These are phyloP conservation scores for Candida ipomoeae DNA, from an alignment of 805 yeast genomes.

Conservation along the genomic window DNA sequence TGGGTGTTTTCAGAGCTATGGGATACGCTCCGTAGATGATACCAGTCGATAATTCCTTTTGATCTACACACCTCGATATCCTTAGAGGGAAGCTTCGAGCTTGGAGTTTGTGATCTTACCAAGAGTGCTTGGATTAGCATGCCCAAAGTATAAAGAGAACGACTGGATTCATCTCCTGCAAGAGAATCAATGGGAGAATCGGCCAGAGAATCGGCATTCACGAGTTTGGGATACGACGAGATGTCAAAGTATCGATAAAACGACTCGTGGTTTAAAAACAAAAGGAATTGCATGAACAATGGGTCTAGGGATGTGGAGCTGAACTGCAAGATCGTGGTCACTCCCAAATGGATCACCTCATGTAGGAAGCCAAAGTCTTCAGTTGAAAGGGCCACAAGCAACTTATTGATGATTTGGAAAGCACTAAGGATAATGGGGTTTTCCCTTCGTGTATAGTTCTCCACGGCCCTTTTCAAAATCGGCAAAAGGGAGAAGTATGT, in stretches of 20 bases:
- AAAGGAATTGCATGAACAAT: conserved; percentile 20
- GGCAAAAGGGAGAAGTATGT: conserved; percentile 20
- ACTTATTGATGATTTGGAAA: conserved; percentile 44
- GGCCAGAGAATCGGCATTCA: conserved; percentile 17
- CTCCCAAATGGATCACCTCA: conserved; percentile 36
- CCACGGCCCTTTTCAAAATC: conserved; percentile 16
- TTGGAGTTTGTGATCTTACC: conserved; percentile 11
- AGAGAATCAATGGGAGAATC: conserved; percentile 2
- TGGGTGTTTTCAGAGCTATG: conserved; percentile 17
- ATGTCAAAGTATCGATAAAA: conserved; percentile 35
- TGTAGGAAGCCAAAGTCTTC: conserved; percentile 36
- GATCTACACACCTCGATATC: conserved; percentile 13
- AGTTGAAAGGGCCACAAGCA: conserved; percentile 40
- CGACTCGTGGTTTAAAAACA: conserved; percentile 43
- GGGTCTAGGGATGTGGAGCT: conserved; percentile 42
- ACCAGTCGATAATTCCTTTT: conserved; percentile 19
- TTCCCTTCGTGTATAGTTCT: conserved; percentile 21
- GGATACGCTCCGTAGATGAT: conserved; percentile 21
- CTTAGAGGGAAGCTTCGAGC: conserved; percentile 10
- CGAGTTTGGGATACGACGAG: conserved; percentile 21
- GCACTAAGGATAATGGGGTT: conserved; percentile 19
- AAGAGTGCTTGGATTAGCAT: conserved; percentile 23
- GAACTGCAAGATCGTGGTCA: conserved; percentile 31
- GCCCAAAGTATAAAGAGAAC: conserved; percentile 19
- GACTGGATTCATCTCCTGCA: background rate